Evolutionary conservation across 2,329 filamentous ascomycete genomes (phyloP).

Genomic region (Stenocarpella maydis): DNA sequence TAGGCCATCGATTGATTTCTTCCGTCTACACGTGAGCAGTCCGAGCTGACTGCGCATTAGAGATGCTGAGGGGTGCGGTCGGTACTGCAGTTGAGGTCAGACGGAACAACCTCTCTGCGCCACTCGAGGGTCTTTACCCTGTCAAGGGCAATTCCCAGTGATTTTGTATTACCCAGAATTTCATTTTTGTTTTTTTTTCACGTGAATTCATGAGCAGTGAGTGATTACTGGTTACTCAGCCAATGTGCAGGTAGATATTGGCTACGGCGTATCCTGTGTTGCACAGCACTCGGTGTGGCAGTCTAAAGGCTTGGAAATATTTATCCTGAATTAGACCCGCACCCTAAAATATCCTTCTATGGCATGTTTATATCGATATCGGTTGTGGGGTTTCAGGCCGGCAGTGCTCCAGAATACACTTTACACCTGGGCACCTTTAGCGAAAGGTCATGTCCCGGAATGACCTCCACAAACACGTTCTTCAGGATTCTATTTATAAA

Average conservation of each 20-base stretch:
- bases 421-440: neutral
- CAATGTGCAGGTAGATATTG: neutral
- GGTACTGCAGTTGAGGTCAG: neutral
- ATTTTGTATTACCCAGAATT: neutral
- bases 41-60: neutral
- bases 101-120: neutral
- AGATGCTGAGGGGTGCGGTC: neutral
- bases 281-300: neutral
- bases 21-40: neutral
- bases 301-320: too few relatives aligned
- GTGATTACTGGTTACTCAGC: too few relatives aligned
- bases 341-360: neutral
- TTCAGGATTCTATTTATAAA: neutral
- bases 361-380: neutral
- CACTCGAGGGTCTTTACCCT: neutral
- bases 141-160: neutral
- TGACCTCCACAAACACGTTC: too few relatives aligned
- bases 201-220: neutral
- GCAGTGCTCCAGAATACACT: neutral
- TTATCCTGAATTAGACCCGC: neutral
- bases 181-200: neutral
- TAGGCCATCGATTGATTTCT: neutral
- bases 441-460: neutral
- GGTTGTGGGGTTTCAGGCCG: neutral
- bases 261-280: neutral